These are phyloP conservation scores for Triticum aestivum DNA, from an alignment of 176 grass and related monocot species.

Conservation along the genomic window IWGSC_CS_RefSeq_v2.1 NC_057799.1:558998232-558998731, in stretches of 20 bases:
- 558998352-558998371: background rate
- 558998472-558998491: conserved; percentile 46
- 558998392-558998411: conserved; percentile 54
- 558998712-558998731: background rate
- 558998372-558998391: background rate
- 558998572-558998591: background rate
- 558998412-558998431: conserved; percentile 40
- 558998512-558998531: conserved; percentile 39
- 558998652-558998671: conserved; percentile 30
- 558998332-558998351: background rate
- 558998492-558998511: conserved; percentile 66
- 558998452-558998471: conserved; percentile 50
- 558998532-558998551: background rate
- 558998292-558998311: background rate
- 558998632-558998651: conserved; percentile 39
- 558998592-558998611: background rate
- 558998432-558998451: conserved; percentile 47
- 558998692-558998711: background rate
- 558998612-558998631: background rate
- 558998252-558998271: background rate
- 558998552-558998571: background rate
- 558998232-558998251: background rate
- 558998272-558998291: background rate
- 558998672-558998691: background rate
- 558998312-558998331: background rate